These are phyloP conservation scores for Corynascus novoguineensis DNA, from an alignment of 495 filamentous ascomycete genomes.

Conservation along the genomic window DNA sequence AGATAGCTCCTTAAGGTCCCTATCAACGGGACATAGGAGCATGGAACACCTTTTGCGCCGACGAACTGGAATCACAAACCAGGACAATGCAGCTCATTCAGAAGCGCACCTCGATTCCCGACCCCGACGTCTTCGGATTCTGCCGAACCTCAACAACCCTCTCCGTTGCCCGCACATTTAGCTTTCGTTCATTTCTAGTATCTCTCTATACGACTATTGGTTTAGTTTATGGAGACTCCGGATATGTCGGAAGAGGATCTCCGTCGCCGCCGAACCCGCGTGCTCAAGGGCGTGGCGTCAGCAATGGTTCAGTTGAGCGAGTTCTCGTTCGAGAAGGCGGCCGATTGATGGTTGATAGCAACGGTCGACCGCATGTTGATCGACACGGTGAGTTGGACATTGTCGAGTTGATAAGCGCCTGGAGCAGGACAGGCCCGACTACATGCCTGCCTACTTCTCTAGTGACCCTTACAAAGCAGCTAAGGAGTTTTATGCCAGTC, in stretches of 20 bases:
- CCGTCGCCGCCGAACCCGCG: constrained; percentile 1
- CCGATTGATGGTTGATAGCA: neutral
- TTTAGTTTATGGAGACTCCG: neutral
- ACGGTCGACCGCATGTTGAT: neutral
- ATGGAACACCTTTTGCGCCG: constrained; percentile 4
- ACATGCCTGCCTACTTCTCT: constrained; percentile 4
- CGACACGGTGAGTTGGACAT: constrained; percentile 3
- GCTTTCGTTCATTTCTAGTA: constrained; percentile 5
- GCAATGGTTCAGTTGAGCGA: constrained; percentile 3
- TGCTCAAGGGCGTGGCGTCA: neutral
- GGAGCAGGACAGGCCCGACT: neutral
- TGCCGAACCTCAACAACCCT: constrained; percentile 1
- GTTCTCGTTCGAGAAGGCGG: neutral
- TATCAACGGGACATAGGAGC: neutral
- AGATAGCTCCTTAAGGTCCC: constrained; percentile 2
- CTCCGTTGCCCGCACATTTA: constrained; percentile 5
- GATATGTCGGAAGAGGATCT: constrained; percentile 1
- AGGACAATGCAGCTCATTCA: constrained; percentile 6
- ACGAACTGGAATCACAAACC: constrained; percentile 6
- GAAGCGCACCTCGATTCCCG: neutral
- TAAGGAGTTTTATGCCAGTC: neutral
- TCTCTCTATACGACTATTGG: constrained; percentile 5
- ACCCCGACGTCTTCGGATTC: constrained; percentile 4
- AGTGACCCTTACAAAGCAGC: constrained; percentile 2
- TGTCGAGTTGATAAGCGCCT: neutral